Percentiles rank a stretch among this genome's conserved stretches.
Evolutionary conservation across 1,284 basidiomycete genomes (phyloP).

Genomic region (Entoloma clypeatum): DNA sequence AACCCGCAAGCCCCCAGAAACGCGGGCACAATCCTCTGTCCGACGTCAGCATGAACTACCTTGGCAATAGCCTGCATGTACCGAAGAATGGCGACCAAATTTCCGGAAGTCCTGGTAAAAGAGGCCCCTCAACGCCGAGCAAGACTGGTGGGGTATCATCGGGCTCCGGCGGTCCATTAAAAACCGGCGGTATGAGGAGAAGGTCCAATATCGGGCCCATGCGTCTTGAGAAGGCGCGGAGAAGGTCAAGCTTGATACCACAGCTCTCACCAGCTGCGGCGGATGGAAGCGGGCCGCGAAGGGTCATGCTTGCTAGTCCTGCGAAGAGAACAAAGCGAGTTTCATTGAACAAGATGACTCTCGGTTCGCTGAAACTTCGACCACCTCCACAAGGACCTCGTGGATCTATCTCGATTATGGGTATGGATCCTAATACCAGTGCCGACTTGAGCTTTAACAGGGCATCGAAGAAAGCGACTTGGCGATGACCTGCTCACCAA

Average conservation of each 20-base stretch:
- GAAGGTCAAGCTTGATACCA: constrained; percentile 75
- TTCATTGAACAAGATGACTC: constrained; percentile 43
- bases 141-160: constrained; percentile 29
- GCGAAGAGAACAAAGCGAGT: constrained; percentile 60
- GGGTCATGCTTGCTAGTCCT: constrained; percentile 49
- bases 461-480: constrained; percentile 42
- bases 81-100: constrained; percentile 34
- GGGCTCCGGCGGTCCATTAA: constrained; percentile 17
- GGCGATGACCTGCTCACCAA: constrained; percentile 52
- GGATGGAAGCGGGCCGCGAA: constrained; percentile 33
- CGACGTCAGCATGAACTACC: constrained; percentile 59
- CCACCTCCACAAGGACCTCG: constrained; percentile 28
- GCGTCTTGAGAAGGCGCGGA: constrained; percentile 63
- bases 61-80: constrained; percentile 29
- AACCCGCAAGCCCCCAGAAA: constrained; percentile 40
- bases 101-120: constrained; percentile 44
- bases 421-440: constrained; percentile 47
- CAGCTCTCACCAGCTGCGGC: constrained; percentile 47
- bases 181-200: constrained; percentile 39
- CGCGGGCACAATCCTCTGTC: constrained; percentile 40
- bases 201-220: constrained; percentile 71
- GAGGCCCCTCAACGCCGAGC: constrained; percentile 46
- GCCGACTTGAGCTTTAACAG: constrained; percentile 46
- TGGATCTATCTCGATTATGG: constrained; percentile 32
- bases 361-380: constrained; percentile 28